Evolutionary conservation across 805 yeast species (phyloP).

Genomic region (Nakazawaea wickerhamii): DNA sequence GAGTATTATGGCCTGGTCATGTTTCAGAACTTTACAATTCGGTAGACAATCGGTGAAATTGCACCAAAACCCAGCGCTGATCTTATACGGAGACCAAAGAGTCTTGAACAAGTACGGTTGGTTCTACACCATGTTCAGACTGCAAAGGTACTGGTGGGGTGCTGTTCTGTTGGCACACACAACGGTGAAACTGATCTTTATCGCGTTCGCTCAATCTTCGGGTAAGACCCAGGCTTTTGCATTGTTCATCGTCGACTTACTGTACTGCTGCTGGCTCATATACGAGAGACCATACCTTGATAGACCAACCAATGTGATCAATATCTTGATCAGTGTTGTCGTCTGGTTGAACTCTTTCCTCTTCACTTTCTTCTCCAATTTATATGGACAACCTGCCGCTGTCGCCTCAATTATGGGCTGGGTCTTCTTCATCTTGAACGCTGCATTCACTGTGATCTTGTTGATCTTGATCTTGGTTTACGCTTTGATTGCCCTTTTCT

Average conservation of each 20-base stretch:
- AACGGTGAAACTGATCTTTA: slow-evolving; percentile 63
- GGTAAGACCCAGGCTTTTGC: slow-evolving; percentile 81
- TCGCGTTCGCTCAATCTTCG: slow-evolving; percentile 72
- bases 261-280: slow-evolving; percentile 59
- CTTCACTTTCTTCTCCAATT: slow-evolving; percentile 78
- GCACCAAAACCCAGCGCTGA: slow-evolving; percentile 80
- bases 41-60: slow-evolving; percentile 56
- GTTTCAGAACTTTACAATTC: slow-evolving; percentile 54
- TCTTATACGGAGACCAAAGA: slow-evolving; percentile 71
- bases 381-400: slow-evolving; percentile 74
- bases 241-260: slow-evolving; percentile 69
- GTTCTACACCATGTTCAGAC: slow-evolving; percentile 84
- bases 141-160: slow-evolving; percentile 81
- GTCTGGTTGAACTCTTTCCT: slow-evolving; percentile 75
- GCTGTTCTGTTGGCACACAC: slow-evolving; percentile 54
- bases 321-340: slow-evolving; percentile 68
- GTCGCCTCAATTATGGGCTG: slow-evolving; percentile 89
- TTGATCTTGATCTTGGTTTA: slow-evolving; percentile 66
- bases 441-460: slow-evolving; percentile 76
- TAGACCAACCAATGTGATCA: slow-evolving; percentile 72
- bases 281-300: slow-evolving; percentile 72
- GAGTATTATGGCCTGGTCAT: slow-evolving; percentile 58
- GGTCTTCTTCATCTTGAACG: slow-evolving; percentile 82
- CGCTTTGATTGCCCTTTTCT: slow-evolving; percentile 53
- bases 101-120: slow-evolving; percentile 80